Base-by-base conservation (phyloP, 2,329 filamentous ascomycete genomes). In the Phoma herbarum region DNA sequence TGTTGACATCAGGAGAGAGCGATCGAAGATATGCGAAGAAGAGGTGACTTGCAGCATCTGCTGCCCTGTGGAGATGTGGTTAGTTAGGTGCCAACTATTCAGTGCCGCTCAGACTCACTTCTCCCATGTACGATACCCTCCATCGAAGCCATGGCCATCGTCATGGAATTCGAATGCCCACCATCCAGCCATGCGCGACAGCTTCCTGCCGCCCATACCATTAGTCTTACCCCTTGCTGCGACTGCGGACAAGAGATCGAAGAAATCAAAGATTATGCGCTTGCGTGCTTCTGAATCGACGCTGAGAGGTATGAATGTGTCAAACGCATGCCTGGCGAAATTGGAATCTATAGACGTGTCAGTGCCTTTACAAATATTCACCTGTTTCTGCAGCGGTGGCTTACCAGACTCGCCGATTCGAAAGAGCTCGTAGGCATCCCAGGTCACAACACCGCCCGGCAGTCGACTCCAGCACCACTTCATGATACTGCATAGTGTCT, bases 391-490 rank as follows among this genome's bases (percentile, higher is more conserved):
- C 9, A 10, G 5, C 35, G 25, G 42, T 29, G 63, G 67, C 79
- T 65, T 85, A 96, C 93, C 93, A 82, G 90, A 87, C 81, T 99
- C 95, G 74, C 95, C 95, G 65, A 96, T 89, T 72, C 91, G 93
- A 83, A 99, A 99, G 22, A 96, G 85, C 75, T 98, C 93, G 74
- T 99, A 99, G 41, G 92, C 92, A 72, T 97, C 93, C 95, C 95
- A 98, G 57, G 92, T 93, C 33, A 99, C 93, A 14, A 99, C 88
- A 71, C 95, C 95, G 59, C 93, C 92, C 41, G 90, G 87, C 49
- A 99, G 82, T 79, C 95, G 88, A 76, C 92, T 93, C 95, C 95
- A 99, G 78, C 94, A 98, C 95, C 95, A 99, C 82, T 98, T 99
- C 65, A 95, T 84, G 41, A 97, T 93, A 70, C 93, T 95, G 64